phyloP scores from a whole-genome alignment of 768 basidiomycete species.

The Cystofilobasidium capitatum region DNA sequence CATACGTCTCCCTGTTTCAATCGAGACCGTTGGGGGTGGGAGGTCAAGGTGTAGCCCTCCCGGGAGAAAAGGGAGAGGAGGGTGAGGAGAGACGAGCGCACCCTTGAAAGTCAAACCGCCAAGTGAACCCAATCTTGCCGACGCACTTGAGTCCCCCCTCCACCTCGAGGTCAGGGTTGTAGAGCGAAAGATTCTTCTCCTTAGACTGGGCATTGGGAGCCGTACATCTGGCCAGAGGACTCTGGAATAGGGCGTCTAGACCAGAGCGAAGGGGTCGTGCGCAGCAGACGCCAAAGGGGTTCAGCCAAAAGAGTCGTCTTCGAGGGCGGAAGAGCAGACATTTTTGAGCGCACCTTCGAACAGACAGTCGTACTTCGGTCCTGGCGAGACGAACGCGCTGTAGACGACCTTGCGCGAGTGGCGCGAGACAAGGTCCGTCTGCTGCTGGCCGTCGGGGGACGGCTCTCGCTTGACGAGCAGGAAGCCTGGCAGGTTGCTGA shows the following conservation, averaged over 20 bases:
- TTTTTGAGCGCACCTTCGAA: conserved; percentile 6
- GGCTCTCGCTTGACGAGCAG: neutral
- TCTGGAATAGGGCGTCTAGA: neutral
- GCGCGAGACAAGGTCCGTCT: neutral
- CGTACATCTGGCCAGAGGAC: neutral
- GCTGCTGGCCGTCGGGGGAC: neutral
- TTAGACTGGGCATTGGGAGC: neutral
- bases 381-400: neutral
- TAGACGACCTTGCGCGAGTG: conserved; percentile 6
- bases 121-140: neutral
- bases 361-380: neutral
- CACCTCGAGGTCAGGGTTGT: neutral
- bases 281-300: neutral
- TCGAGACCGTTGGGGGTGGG: neutral
- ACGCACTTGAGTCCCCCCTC: neutral
- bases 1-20: conserved; percentile 1
- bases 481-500: neutral
- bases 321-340: neutral
- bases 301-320: neutral
- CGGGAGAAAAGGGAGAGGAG: neutral
- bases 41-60: conserved; percentile 9
- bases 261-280: neutral
- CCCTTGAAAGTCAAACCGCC: neutral
- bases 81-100: neutral
- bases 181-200: neutral